A percentile compares a stretch with the other conserved stretches of the same genome.
phyloP scores from a whole-genome alignment of 176 grass and related monocot species.

The Luzula sylvatica region DNA sequence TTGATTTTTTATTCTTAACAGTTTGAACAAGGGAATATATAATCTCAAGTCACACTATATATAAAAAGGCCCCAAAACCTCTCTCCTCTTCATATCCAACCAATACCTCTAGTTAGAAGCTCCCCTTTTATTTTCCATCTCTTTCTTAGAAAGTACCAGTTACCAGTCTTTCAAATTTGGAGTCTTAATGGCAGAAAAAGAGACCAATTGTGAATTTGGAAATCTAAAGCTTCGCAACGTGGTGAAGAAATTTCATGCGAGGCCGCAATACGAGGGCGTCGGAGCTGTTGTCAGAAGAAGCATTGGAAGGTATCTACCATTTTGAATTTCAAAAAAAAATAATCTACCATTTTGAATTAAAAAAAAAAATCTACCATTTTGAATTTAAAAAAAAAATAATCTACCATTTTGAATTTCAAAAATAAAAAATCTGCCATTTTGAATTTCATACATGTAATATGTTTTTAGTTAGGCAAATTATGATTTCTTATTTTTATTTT shows the following conservation, averaged over 20 bases:
- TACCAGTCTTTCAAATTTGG: no score
- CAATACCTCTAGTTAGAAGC: neutral
- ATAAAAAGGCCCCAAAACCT: slow-evolving; percentile 4
- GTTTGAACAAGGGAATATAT: neutral
- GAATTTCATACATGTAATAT: no score
- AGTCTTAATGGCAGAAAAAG: neutral
- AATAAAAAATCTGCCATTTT: no score
- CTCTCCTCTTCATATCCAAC: neutral
- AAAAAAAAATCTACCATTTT: no score
- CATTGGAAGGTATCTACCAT: slow-evolving; percentile 58
- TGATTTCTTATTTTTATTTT: neutral
- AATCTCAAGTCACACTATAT: slow-evolving; percentile 3
- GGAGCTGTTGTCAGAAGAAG: slow-evolving; percentile 88
- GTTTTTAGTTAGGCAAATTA: neutral
- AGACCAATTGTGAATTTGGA: slow-evolving; percentile 6
- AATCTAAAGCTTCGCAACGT: slow-evolving; percentile 70
- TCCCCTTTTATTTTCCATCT: neutral
- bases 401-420: no score
- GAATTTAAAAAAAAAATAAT: no score
- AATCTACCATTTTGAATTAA: no score
- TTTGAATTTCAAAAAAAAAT: no score
- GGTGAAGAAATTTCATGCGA: slow-evolving; percentile 56
- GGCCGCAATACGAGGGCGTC: slow-evolving; percentile 69
- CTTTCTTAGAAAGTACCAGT: no score
- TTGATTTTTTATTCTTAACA: neutral